These are phyloP conservation scores for Coemansia sp. DNA, from an alignment of 192 early-diverging fungal genomes.

Conservation along the genomic window DNA sequence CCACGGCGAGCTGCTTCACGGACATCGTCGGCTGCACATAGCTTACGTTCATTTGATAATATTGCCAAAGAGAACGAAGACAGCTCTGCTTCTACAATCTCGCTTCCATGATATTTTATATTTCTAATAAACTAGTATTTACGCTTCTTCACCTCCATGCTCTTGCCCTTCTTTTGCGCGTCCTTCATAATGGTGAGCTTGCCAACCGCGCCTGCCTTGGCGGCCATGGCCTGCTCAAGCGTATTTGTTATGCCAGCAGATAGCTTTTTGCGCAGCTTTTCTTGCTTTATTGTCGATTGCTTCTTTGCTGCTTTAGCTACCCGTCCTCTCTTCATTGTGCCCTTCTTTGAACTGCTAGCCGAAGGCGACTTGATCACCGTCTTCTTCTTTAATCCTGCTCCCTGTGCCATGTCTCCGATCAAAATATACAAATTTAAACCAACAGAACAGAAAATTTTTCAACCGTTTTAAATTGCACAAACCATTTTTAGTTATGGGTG, in stretches of 20 bases:
- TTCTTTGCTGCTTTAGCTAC: constrained; percentile 47
- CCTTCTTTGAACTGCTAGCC: constrained; percentile 5
- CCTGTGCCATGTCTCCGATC: constrained; percentile 31
- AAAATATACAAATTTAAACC: background rate
- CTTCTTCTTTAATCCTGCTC: constrained; percentile 32
- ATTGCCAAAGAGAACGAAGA: background rate
- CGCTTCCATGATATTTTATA: background rate
- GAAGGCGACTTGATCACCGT: constrained; percentile 13
- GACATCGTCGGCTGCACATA: constrained; percentile 43
- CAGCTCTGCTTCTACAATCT: background rate
- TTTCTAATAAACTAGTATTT: constrained; percentile 26
- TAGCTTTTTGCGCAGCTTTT: constrained; percentile 43
- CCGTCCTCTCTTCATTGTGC: constrained; percentile 29
- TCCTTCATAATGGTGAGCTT: constrained; percentile 71
- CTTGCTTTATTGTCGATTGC: constrained; percentile 18
- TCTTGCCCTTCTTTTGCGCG: constrained; percentile 55
- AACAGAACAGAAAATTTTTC: background rate
- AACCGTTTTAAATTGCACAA: too few relatives aligned
- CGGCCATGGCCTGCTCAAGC: constrained; percentile 60
- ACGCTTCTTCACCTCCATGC: constrained; percentile 47
- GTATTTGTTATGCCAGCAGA: constrained; percentile 35
- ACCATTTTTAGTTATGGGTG: too few relatives aligned
- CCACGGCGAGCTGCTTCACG: constrained; percentile 9
- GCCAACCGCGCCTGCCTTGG: constrained; percentile 64
- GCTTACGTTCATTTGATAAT: constrained; percentile 31